Evolutionary conservation across 176 grass and related monocot genomes (phyloP).

Genomic region (Melocanna baccifera): DNA sequence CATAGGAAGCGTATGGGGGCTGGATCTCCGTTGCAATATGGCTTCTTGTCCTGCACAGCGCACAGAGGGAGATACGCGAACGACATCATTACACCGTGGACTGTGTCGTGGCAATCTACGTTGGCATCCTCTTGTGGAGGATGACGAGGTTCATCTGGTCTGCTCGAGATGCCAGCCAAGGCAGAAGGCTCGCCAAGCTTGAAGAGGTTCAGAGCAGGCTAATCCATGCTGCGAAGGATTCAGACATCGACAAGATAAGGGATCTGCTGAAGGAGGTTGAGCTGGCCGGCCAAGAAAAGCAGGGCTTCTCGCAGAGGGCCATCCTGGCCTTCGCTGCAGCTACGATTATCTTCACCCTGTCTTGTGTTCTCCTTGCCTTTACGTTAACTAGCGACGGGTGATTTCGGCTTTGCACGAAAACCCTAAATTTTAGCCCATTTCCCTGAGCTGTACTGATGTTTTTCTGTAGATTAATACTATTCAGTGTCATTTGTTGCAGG

Average conservation of each 20-base stretch:
- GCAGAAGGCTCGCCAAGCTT: slow-evolving; percentile 65
- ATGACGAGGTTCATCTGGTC: slow-evolving; percentile 83
- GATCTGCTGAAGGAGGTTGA: slow-evolving; percentile 72
- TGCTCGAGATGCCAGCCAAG: slow-evolving; percentile 41
- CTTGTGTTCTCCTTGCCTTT: slow-evolving; percentile 63
- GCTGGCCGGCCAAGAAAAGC: slow-evolving; percentile 55
- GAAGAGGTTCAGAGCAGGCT: slow-evolving; percentile 66
- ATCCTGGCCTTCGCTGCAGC: slow-evolving; percentile 59
- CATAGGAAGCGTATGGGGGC: slow-evolving; percentile 86
- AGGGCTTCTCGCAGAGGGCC: slow-evolving; percentile 47
- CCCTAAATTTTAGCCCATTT: neutral
- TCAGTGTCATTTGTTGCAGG: neutral
- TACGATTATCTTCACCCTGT: slow-evolving; percentile 55
- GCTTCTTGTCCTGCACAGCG: slow-evolving; percentile 73
- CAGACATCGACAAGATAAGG: slow-evolving; percentile 62
- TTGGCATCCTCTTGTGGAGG: slow-evolving; percentile 90
- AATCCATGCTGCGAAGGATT: slow-evolving; percentile 67
- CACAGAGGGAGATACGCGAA: slow-evolving; percentile 84
- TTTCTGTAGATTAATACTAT: neutral
- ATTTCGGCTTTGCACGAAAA: slow-evolving; percentile 18
- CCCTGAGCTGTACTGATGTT: neutral
- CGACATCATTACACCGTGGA: slow-evolving; percentile 81
- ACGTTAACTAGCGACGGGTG: slow-evolving; percentile 73
- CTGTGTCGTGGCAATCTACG: slow-evolving; percentile 77
- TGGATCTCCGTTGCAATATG: slow-evolving; percentile 79